These are phyloP conservation scores for Phialocephala sp. DNA, from an alignment of 2,329 filamentous ascomycete species.

Conservation along the genomic window DNA sequence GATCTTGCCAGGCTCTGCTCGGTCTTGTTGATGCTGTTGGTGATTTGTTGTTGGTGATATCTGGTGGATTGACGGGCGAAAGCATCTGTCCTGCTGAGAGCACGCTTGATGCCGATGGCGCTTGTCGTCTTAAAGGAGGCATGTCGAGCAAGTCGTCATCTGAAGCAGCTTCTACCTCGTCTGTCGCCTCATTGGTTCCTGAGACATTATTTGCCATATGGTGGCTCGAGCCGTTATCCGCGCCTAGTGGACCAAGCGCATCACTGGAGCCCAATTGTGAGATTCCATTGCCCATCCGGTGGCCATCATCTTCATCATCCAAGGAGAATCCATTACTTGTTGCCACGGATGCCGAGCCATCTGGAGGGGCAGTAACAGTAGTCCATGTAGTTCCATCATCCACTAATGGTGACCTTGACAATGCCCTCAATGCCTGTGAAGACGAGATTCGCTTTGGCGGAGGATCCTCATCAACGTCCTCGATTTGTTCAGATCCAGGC, in stretches of 20 bases:
- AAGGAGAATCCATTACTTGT: slow-evolving; percentile 21
- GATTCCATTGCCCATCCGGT: slow-evolving; percentile 18
- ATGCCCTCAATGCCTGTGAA: slow-evolving; percentile 57
- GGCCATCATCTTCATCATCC: slow-evolving; percentile 32
- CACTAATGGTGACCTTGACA: slow-evolving; percentile 58
- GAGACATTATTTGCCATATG: not conserved
- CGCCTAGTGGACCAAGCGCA: not conserved
- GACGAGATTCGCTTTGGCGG: slow-evolving; percentile 61
- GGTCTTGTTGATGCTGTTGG: slow-evolving; percentile 21
- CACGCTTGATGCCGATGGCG: slow-evolving; percentile 24
- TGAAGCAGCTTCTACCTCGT: slow-evolving; percentile 16
- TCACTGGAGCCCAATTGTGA: slow-evolving; percentile 19
- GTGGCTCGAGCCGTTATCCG: slow-evolving; percentile 7
- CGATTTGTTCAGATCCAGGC: slow-evolving; percentile 38
- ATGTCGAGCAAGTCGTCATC: slow-evolving; percentile 39
- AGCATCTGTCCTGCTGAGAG: slow-evolving; percentile 21
- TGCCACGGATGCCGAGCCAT: slow-evolving; percentile 41
- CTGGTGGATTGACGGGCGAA: slow-evolving; percentile 17
- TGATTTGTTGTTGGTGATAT: slow-evolving; percentile 20
- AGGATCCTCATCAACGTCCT: slow-evolving; percentile 47
- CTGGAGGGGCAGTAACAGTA: slow-evolving; percentile 40
- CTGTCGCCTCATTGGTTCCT: not conserved
- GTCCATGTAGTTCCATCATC: slow-evolving; percentile 47
- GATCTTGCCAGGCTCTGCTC: slow-evolving; percentile 14
- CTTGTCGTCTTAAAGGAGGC: slow-evolving; percentile 30